These are phyloP conservation scores for Aspergillus brunneoviolaceus DNA, from an alignment of 2,329 filamentous ascomycete genomes.

Conservation along the genomic window DNA sequence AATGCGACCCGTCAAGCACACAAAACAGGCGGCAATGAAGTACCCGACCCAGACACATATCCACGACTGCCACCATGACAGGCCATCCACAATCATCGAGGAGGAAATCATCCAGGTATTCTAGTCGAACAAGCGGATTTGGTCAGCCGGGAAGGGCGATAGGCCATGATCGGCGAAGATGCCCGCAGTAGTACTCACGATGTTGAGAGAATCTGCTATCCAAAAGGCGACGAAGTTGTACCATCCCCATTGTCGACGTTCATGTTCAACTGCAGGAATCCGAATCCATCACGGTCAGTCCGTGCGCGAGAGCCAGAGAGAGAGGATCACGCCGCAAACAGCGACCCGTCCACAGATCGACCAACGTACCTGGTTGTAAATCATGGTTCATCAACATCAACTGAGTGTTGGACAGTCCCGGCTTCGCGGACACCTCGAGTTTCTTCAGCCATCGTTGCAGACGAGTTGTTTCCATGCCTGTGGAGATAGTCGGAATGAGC, in stretches of 20 bases:
- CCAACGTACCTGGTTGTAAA: slow-evolving; percentile 61
- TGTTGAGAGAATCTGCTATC: slow-evolving; percentile 83
- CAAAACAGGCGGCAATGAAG: slow-evolving; percentile 70
- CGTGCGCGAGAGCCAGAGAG: not conserved
- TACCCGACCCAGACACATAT: slow-evolving; percentile 88
- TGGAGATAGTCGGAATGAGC: not conserved
- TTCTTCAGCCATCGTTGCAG: slow-evolving; percentile 48
- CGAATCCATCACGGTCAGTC: slow-evolving; percentile 16
- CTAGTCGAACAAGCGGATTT: slow-evolving; percentile 28
- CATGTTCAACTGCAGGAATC: slow-evolving; percentile 65
- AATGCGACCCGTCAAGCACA: slow-evolving; percentile 76
- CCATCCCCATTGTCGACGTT: slow-evolving; percentile 76
- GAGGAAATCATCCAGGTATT: slow-evolving; percentile 95
- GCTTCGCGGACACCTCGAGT: slow-evolving; percentile 71
- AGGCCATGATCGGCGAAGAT: slow-evolving; percentile 1
- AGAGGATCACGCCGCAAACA: slow-evolving; percentile 5
- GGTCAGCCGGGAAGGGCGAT: not conserved
- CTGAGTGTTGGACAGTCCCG: slow-evolving; percentile 73
- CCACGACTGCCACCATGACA: slow-evolving; percentile 92
- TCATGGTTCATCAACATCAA: slow-evolving; percentile 86
- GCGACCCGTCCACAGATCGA: slow-evolving; percentile 5
- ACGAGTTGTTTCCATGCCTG: slow-evolving; percentile 25
- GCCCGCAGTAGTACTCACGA: slow-evolving; percentile 45
- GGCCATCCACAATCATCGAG: slow-evolving; percentile 72
- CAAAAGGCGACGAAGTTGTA: slow-evolving; percentile 90